These are phyloP conservation scores for Pseudocercospora fuligena DNA, from an alignment of 2,329 filamentous ascomycete species.

Conservation along the genomic window DNA sequence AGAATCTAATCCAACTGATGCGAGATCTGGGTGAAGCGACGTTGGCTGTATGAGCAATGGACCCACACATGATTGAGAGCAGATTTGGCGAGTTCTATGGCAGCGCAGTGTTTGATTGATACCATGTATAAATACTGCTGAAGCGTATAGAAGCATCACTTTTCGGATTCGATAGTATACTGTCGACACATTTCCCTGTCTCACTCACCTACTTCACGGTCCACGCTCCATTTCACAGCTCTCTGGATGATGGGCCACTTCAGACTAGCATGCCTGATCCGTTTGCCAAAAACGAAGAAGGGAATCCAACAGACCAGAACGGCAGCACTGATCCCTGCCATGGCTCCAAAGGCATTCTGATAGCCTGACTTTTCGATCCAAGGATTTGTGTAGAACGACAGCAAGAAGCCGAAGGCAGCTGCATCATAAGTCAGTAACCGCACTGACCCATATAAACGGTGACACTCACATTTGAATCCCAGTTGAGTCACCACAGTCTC, in stretches of 20 bases:
- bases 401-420: constrained; percentile 61
- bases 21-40: constrained; percentile 28
- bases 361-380: constrained; percentile 61
- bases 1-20: constrained; percentile 31
- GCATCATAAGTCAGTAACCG: neutral
- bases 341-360: constrained; percentile 57
- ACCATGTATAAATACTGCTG: constrained; percentile 11
- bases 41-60: constrained; percentile 18
- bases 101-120: constrained; percentile 6
- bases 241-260: constrained; percentile 48
- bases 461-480: constrained; percentile 26
- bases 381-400: constrained; percentile 65
- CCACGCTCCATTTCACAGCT: constrained; percentile 13
- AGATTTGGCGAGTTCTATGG: neutral
- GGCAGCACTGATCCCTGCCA: constrained; percentile 59
- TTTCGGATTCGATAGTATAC: neutral
- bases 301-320: constrained; percentile 57
- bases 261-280: constrained; percentile 55
- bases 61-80: neutral
- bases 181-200: neutral
- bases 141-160: neutral
- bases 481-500: constrained; percentile 56
- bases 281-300: constrained; percentile 59
- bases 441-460: neutral
- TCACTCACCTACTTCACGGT: constrained; percentile 20